Evolutionary conservation across 2,329 filamentous ascomycete genomes (phyloP), one percentile per base, ranked within the genome.

Genomic region (Atkinsonella hypoxylon): DNA sequence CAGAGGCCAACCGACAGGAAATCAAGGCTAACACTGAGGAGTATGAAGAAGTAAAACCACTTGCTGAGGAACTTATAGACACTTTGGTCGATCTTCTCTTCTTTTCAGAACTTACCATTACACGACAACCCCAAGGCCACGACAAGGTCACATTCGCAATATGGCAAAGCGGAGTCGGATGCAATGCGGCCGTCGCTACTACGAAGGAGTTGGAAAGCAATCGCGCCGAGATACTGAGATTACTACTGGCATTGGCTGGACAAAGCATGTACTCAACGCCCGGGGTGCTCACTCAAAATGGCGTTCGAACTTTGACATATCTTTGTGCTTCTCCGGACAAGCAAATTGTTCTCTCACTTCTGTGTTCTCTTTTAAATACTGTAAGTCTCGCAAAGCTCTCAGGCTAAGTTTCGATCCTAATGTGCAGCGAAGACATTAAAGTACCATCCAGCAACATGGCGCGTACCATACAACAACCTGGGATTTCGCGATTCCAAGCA

Each of bases 121-220:
- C 91, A 10, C 79, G 76, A 52, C 78, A 86, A 41, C 76, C 81
- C 13, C 76, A 82, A 51, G 80, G 81, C 49, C 89, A 85, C 62
- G 78, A 79, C 55, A 94, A 93, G 65, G 86, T 96, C 51, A 86
- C 85, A 8, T 95, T 93, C 68, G 85, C 89, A 49, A 97, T 98
- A 64, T 98, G 93, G 93, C 89, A 96, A 70, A 97, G 88, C 62
- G 93, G 93, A 45, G 91, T 98, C 31, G 93, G 93, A 13, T 97
- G 91, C 72, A 95, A 95, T 66, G 87, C 86, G 15, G 81, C 89
- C 5, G 82, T 94, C 58, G 84, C 84, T 10, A 91, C 89, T 3
- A 96, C 84, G 48, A 95, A 89, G 65, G 90, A 97, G 60, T 85
- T 88, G 52, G 93, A 98, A 70, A 94, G 78, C 70, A 96, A 96